Percentiles rank a stretch among this genome's conserved stretches.
Evolutionary conservation across 208 protist species (phyloP).

Genomic region (Trypanosoma vivax): DNA sequence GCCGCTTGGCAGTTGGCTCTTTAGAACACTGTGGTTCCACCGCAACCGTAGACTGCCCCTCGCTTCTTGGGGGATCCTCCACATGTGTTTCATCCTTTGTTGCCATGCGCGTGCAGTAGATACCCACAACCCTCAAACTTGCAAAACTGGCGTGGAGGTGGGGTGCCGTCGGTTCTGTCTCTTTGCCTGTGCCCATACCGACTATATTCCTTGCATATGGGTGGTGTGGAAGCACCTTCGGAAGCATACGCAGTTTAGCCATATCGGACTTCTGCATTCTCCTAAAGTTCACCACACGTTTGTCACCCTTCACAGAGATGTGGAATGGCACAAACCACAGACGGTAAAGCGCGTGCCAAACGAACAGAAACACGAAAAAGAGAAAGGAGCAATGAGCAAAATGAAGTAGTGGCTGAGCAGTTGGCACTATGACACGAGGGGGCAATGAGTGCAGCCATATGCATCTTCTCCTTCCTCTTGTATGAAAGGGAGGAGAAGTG

Average conservation of each 20-base stretch:
- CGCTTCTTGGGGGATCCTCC: neutral
- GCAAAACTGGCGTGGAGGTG: neutral
- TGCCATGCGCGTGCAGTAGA: slow-evolving; percentile 15
- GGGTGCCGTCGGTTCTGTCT: neutral
- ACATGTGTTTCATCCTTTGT: neutral
- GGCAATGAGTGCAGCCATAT: too few species aligned
- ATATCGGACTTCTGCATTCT: slow-evolving; percentile 12
- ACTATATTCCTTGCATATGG: slow-evolving; percentile 17
- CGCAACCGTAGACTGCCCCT: neutral
- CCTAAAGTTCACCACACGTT: neutral
- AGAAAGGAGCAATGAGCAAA: too few species aligned
- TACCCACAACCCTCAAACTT: slow-evolving; percentile 17
- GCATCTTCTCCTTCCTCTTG: too few species aligned
- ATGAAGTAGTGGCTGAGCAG: too few species aligned
- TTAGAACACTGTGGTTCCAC: neutral
- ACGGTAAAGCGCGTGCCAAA: too few species aligned
- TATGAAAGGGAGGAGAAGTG: too few species aligned
- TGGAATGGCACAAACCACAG: too few species aligned
- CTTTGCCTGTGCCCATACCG: slow-evolving; percentile 7
- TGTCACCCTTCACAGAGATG: slow-evolving; percentile 11
- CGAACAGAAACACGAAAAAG: too few species aligned
- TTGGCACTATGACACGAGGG: too few species aligned
- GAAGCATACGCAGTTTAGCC: slow-evolving; percentile 10
- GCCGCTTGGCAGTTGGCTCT: slow-evolving; percentile 8
- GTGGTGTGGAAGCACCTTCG: slow-evolving; percentile 18